Evolutionary conservation across 352 stramenopile genomes (phyloP).

Genomic region (Globisporangium viniferum): DNA sequence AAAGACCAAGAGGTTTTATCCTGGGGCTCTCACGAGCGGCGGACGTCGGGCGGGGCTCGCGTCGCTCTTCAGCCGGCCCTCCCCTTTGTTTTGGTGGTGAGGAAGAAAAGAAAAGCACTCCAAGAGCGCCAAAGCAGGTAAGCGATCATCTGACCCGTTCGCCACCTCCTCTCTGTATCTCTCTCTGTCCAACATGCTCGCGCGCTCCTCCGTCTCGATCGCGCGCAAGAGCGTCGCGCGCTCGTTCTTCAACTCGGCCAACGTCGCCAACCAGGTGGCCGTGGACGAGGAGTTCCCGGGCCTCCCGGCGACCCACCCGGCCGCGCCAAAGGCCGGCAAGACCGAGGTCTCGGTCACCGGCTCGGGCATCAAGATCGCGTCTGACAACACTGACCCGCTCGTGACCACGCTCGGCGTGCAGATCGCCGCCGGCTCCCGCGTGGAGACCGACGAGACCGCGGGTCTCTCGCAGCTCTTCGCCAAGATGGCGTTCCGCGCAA

Average conservation of each 20-base stretch:
- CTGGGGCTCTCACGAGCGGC: background rate
- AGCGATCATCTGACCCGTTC: background rate
- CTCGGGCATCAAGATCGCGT: constrained; percentile 62
- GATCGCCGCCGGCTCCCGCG: constrained; percentile 51
- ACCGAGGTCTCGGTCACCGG: constrained; percentile 32
- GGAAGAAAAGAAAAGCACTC: constrained; percentile 24
- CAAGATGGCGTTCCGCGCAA: constrained; percentile 85
- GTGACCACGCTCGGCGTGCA: constrained; percentile 67
- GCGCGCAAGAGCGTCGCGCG: constrained; percentile 25
- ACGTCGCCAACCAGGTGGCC: constrained; percentile 48
- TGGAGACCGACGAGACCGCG: constrained; percentile 69
- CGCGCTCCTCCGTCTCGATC: constrained; percentile 34
- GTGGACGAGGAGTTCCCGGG: constrained; percentile 65
- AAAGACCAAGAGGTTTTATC: background rate
- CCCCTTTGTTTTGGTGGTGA: constrained; percentile 35
- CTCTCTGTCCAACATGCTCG: constrained; percentile 21
- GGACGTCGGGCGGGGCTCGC: background rate
- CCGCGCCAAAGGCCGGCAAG: constrained; percentile 30
- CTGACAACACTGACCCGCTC: constrained; percentile 39
- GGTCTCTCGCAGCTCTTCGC: constrained; percentile 75
- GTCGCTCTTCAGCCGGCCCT: background rate
- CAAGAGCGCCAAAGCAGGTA: constrained; percentile 3
- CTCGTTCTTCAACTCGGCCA: constrained; percentile 68
- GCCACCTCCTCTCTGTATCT: background rate
- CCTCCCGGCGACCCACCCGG: constrained; percentile 37